These are phyloP conservation scores for Pseudogymnoascus sp. DNA, from an alignment of 2,329 filamentous ascomycete species.

Conservation along the genomic window DNA sequence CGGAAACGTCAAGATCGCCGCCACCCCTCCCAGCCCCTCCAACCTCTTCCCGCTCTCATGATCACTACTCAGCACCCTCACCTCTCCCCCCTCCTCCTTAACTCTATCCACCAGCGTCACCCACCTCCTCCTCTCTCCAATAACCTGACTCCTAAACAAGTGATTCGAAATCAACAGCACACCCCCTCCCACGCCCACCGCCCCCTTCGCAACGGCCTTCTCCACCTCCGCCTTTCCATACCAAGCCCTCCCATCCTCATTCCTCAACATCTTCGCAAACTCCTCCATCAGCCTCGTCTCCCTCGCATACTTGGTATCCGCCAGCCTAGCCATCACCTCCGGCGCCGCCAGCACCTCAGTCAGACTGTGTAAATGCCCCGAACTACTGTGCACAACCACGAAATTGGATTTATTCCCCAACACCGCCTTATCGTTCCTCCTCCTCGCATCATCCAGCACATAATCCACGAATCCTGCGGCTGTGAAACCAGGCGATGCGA, in stretches of 20 bases:
- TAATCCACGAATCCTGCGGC: conserved; percentile 73
- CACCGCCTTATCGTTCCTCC: conserved; percentile 60
- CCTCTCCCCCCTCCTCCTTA: conserved; percentile 77
- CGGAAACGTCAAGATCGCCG: conserved; percentile 84
- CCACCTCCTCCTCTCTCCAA: conserved; percentile 68
- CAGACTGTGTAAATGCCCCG: conserved; percentile 78
- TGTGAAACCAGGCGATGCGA: conserved; percentile 85
- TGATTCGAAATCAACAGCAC: conserved; percentile 79
- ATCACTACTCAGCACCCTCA: conserved; percentile 80
- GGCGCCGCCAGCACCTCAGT: conserved; percentile 79
- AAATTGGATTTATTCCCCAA: conserved; percentile 53
- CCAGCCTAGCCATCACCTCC: conserved; percentile 67
- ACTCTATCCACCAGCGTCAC: conserved; percentile 82
- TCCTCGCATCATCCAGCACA: conserved; percentile 53
- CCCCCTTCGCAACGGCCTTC: conserved; percentile 74
- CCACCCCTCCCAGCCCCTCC: conserved; percentile 77
- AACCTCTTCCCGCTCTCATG: conserved; percentile 88
- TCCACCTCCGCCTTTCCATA: conserved; percentile 81
- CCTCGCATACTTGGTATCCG: conserved; percentile 78
- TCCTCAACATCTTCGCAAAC: conserved; percentile 68
- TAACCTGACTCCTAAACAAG: conserved; percentile 75
- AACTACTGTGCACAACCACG: conserved; percentile 71
- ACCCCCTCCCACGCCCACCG: conserved; percentile 78
- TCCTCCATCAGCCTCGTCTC: conserved; percentile 80
- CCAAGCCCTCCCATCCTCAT: conserved; percentile 81